phyloP scores from a whole-genome alignment of 257 asterid genomes.

The Leonotis leonurus region DNA sequence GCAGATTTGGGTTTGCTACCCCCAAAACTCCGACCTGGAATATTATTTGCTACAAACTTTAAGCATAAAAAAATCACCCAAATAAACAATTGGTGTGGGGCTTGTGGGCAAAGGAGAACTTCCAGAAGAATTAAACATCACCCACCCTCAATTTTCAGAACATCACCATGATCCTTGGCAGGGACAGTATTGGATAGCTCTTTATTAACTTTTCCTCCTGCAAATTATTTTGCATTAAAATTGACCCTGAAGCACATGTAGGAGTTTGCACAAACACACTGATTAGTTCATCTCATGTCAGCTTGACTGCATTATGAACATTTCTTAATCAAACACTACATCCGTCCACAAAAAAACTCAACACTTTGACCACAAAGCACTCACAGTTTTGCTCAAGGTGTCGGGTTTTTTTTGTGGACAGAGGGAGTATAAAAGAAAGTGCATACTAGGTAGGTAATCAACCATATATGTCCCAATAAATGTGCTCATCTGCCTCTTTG shows the following conservation, averaged over 20 bases:
- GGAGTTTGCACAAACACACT: not conserved
- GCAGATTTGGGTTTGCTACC: constrained; percentile 49
- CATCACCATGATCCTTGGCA: constrained; percentile 54
- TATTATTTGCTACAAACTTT: constrained; percentile 23
- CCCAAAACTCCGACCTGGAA: constrained; percentile 54
- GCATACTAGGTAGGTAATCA: not conserved
- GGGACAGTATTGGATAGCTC: constrained; percentile 47
- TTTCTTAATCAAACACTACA: not conserved
- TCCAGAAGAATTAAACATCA: not conserved
- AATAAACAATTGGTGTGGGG: not conserved
- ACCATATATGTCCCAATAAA: not conserved
- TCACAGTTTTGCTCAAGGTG: too few relatives aligned
- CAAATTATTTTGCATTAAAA: constrained; percentile 13
- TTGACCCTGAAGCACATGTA: constrained; percentile 3
- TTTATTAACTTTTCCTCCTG: constrained; percentile 52
- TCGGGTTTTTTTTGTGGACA: too few relatives aligned
- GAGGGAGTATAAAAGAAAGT: too few relatives aligned
- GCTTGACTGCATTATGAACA: not conserved
- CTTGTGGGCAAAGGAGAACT: not conserved
- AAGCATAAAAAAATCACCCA: constrained; percentile 4
- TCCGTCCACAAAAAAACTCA: too few relatives aligned
- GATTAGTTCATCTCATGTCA: not conserved
- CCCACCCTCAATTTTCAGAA: constrained; percentile 56
- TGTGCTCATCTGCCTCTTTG: not conserved
- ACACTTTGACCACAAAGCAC: too few relatives aligned